Evolutionary conservation across 768 basidiomycete species (phyloP).

Genomic region (Tulasnella calospora): DNA sequence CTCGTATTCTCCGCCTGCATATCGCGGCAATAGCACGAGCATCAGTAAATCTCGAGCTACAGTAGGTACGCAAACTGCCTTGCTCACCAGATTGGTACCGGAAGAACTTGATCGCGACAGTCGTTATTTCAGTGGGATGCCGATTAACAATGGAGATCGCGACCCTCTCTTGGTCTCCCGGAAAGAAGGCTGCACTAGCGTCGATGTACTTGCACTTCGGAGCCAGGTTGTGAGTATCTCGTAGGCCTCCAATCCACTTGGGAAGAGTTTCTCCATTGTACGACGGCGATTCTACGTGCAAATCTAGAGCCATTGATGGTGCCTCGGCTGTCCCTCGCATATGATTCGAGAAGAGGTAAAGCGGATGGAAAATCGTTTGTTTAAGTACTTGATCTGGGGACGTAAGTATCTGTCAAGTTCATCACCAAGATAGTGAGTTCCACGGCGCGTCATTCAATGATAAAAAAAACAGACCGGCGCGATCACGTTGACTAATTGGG

Average conservation of each 20-base stretch:
- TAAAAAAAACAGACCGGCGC: slow-evolving; percentile 38
- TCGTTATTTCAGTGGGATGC: neutral
- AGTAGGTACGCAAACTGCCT: no score
- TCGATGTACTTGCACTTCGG: slow-evolving; percentile 45
- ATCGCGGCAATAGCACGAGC: neutral
- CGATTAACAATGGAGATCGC: slow-evolving; percentile 54
- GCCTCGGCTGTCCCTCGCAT: slow-evolving; percentile 49
- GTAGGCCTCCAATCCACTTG: slow-evolving; percentile 46
- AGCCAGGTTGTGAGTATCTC: slow-evolving; percentile 28
- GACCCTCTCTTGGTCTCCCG: slow-evolving; percentile 37
- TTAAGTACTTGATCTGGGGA: slow-evolving; percentile 43
- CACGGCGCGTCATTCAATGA: neutral
- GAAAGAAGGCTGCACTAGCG: slow-evolving; percentile 45
- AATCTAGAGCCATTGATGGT: slow-evolving; percentile 36
- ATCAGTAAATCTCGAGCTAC: neutral
- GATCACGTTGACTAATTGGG: slow-evolving; percentile 53
- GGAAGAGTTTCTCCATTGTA: slow-evolving; percentile 51
- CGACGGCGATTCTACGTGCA: slow-evolving; percentile 32
- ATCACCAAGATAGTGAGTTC: neutral
- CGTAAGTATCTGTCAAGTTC: slow-evolving; percentile 41
- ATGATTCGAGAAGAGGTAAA: slow-evolving; percentile 51
- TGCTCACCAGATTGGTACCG: neutral
- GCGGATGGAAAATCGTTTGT: slow-evolving; percentile 50
- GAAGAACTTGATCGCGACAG: slow-evolving; percentile 2
- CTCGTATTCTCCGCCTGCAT: neutral